These are phyloP conservation scores for Verticillium zaregamsianum DNA, from an alignment of 2,329 filamentous ascomycete genomes.

Conservation along the genomic window DNA sequence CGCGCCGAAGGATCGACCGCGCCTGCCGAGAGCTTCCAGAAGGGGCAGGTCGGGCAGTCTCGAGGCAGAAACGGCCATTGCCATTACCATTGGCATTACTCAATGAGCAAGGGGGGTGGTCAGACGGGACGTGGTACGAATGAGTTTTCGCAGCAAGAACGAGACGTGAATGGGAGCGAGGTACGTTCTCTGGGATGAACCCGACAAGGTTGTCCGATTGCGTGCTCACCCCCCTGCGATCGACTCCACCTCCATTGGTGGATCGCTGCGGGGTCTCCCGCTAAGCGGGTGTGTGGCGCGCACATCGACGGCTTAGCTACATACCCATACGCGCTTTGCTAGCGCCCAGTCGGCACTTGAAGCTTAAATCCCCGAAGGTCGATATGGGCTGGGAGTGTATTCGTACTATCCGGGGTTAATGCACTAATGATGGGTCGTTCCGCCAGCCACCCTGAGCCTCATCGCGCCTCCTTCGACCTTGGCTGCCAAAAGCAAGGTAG, in stretches of 20 bases:
- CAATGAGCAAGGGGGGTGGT: not conserved
- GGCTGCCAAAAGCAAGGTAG: too few species aligned
- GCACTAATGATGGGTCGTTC: not conserved
- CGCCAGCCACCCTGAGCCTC: not conserved
- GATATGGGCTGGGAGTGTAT: not conserved
- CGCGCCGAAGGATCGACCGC: not conserved
- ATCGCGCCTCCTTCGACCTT: too few species aligned
- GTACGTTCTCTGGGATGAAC: not conserved
- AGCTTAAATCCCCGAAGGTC: not conserved
- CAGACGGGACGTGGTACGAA: not conserved
- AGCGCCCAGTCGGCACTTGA: not conserved
- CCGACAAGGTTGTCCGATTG: not conserved
- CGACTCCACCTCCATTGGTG: not conserved
- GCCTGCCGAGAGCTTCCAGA: not conserved
- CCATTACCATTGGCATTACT: too few species aligned
- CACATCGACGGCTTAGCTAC: not conserved
- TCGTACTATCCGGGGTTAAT: not conserved
- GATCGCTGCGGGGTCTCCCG: not conserved
- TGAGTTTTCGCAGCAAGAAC: not conserved
- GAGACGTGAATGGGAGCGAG: not conserved
- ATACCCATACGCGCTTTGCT: not conserved
- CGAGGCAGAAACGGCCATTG: not conserved
- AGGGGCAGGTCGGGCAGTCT: not conserved
- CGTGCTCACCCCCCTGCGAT: not conserved
- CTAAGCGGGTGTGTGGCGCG: not conserved